Conservation (phyloP, 140 eudicot genomes). For the Cichorium intybus region DNA sequence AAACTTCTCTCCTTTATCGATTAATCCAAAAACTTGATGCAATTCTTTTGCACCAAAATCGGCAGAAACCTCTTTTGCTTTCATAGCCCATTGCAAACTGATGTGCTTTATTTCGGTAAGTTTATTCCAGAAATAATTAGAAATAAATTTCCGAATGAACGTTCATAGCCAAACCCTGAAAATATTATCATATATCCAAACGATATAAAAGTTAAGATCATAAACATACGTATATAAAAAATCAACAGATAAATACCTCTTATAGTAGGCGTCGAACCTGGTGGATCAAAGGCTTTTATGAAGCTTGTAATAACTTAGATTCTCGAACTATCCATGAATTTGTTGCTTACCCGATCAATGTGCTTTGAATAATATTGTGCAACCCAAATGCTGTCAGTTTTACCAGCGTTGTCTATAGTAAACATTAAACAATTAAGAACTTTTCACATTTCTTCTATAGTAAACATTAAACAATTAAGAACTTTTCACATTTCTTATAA, state of each 20-base stretch:
- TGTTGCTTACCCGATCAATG: too few species aligned
- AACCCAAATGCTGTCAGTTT: too few species aligned
- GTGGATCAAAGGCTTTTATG: slow-evolving; percentile 73
- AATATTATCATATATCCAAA: not conserved
- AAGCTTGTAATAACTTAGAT: slow-evolving; percentile 43
- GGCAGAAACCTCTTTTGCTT: slow-evolving; percentile 74
- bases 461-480: too few species aligned
- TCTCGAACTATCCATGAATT: slow-evolving; percentile 87
- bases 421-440: too few species aligned
- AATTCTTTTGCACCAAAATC: slow-evolving; percentile 80
- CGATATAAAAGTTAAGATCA: not conserved
- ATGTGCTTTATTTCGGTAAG: slow-evolving; percentile 47
- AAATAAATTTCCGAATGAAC: slow-evolving; percentile 68
- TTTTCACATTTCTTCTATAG: too few species aligned
- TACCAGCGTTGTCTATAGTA: too few species aligned
- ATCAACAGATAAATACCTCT: slow-evolving; percentile 53
- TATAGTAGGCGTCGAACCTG: slow-evolving; percentile 67
- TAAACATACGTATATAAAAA: too few species aligned
- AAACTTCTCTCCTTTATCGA: slow-evolving; percentile 61
- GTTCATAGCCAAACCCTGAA: slow-evolving; percentile 64
- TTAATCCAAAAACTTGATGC: slow-evolving; percentile 79
- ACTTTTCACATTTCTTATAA: too few species aligned
- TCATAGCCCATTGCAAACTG: slow-evolving; percentile 69
- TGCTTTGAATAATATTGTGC: too few species aligned
- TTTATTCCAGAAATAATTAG: slow-evolving; percentile 57